Evolutionary conservation across 2,329 filamentous ascomycete genomes (phyloP).

Genomic region (Alternaria hordeiaustralica): DNA sequence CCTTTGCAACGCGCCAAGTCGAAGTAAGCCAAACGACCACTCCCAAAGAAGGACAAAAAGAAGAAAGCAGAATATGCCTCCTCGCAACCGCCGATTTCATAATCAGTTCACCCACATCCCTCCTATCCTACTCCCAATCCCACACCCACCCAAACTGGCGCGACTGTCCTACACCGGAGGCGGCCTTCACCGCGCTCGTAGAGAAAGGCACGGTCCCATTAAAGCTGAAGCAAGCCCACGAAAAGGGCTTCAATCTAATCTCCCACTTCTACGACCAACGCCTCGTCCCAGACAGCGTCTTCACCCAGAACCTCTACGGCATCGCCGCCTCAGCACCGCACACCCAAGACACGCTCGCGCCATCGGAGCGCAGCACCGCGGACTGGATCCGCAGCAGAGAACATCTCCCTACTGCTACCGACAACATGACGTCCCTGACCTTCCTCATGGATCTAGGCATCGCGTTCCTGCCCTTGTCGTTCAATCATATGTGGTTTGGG

Average conservation of each 20-base stretch:
- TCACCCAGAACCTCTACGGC: constrained; percentile 55
- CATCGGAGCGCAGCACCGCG: constrained; percentile 43
- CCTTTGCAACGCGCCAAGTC: constrained; percentile 58
- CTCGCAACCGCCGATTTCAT: constrained; percentile 59
- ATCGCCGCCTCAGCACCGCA: constrained; percentile 43
- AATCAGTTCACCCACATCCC: constrained; percentile 42
- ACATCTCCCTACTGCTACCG: constrained; percentile 24
- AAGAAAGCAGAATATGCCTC: constrained; percentile 49
- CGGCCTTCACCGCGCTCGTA: constrained; percentile 1
- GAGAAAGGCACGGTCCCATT: constrained; percentile 19
- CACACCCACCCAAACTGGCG: constrained; percentile 36
- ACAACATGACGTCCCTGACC: constrained; percentile 49
- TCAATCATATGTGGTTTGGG: constrained; percentile 53
- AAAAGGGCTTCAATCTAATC: constrained; percentile 38
- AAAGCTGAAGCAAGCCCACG: constrained; percentile 27
- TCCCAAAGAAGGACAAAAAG: constrained; percentile 34
- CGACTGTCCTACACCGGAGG: constrained; percentile 10
- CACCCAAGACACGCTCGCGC: constrained; percentile 48
- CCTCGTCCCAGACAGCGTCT: constrained; percentile 51
- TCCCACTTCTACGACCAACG: constrained; percentile 46
- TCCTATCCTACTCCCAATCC: constrained; percentile 50
- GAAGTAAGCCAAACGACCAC: constrained; percentile 51
- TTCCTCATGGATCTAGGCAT: constrained; percentile 57
- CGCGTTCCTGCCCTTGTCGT: constrained; percentile 54
- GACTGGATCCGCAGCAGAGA: constrained; percentile 51